These are phyloP conservation scores for Coemansia sp. DNA, from an alignment of 192 early-diverging fungal species.

Conservation along the genomic window DNA sequence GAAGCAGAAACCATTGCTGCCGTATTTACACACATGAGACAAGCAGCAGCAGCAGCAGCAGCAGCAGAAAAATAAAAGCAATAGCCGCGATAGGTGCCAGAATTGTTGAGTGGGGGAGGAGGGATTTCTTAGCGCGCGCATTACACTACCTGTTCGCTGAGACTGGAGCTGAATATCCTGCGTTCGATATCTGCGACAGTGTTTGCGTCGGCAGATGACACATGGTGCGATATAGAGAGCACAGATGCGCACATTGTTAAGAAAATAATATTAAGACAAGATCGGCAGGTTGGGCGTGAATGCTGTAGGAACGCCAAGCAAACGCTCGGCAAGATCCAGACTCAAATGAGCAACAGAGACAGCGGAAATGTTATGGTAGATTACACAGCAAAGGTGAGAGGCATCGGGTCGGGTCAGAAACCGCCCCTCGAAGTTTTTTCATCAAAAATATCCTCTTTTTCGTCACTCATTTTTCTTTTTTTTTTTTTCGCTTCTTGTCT, in stretches of 20 bases:
- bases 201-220: conserved; percentile 14
- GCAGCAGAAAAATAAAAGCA: neutral
- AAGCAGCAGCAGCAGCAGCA: too few species aligned
- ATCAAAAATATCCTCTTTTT: conserved; percentile 7
- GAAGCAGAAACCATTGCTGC: neutral
- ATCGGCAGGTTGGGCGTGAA: neutral
- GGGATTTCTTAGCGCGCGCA: neutral
- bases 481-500: conserved; percentile 26
- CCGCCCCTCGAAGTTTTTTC: too few species aligned
- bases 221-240: neutral
- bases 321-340: neutral
- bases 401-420: neutral
- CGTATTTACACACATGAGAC: too few species aligned
- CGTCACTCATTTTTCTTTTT: conserved; percentile 6
- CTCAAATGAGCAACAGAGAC: neutral
- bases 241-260: conserved; percentile 16
- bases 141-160: conserved; percentile 32
- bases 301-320: neutral
- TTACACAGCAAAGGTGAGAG: neutral
- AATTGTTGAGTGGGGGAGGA: neutral
- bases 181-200: conserved; percentile 47
- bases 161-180: conserved; percentile 27
- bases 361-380: neutral
- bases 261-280: neutral
- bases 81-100: neutral